Percentiles rank a stretch among this genome's conserved stretches.
phyloP scores from a whole-genome alignment of 208 protist species.

The Crithidia bombi region DNA sequence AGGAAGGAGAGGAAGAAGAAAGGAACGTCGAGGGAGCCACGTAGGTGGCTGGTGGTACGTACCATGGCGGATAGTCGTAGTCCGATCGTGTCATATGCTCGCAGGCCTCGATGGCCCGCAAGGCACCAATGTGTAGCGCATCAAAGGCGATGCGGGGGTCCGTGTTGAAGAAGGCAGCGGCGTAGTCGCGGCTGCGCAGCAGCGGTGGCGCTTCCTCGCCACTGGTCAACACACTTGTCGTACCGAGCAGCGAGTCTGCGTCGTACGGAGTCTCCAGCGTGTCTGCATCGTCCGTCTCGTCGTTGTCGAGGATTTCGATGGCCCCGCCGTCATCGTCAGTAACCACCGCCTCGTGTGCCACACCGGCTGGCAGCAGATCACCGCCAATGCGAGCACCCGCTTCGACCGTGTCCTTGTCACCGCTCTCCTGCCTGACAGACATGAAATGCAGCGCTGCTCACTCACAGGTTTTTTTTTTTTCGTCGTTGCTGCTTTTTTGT shows the following conservation, averaged over 20 bases:
- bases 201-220: constrained; percentile 24
- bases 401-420: too few relatives aligned
- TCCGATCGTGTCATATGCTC: constrained; percentile 18
- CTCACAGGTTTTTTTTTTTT: too few relatives aligned
- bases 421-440: too few relatives aligned
- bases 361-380: too few relatives aligned
- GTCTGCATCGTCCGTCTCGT: neutral
- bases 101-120: constrained; percentile 43
- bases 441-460: too few relatives aligned
- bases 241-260: constrained; percentile 3
- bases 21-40: neutral
- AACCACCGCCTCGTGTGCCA: too few relatives aligned
- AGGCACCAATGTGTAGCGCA: constrained; percentile 59
- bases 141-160: constrained; percentile 78
- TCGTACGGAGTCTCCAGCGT: neutral
- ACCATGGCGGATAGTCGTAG: constrained; percentile 23
- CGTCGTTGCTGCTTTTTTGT: too few relatives aligned
- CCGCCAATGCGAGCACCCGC: too few relatives aligned
- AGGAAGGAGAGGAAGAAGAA: neutral
- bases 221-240: constrained; percentile 8
- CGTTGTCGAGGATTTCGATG: constrained; percentile 16
- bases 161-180: constrained; percentile 60
- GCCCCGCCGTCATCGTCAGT: constrained; percentile 12
- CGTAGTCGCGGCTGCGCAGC: constrained; percentile 35
- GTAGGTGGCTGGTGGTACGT: constrained; percentile 12